Percentiles rank a stretch among this genome's conserved stretches.
Evolutionary conservation across 306 rosid species (phyloP).

Genomic region (Vigna nakashimae): DNA sequence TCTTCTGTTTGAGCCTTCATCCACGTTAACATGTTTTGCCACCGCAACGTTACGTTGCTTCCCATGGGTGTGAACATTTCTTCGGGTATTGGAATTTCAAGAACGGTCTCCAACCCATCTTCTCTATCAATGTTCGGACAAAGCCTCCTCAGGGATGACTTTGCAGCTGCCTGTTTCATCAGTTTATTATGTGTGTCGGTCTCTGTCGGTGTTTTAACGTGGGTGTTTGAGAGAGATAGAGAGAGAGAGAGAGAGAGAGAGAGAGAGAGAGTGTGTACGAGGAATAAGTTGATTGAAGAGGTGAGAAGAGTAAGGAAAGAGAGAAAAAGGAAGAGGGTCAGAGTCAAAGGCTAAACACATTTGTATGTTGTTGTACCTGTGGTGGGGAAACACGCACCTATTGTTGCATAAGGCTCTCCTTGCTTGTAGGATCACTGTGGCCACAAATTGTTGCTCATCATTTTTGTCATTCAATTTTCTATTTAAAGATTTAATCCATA

Average conservation of each 20-base stretch:
- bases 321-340: constrained; percentile 25
- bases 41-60: constrained; percentile 62
- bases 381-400: constrained; percentile 45
- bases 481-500: constrained; percentile 22
- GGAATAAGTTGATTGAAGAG: constrained; percentile 38
- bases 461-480: constrained; percentile 32
- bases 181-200: neutral
- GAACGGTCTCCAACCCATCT: constrained; percentile 91
- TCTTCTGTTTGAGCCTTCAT: constrained; percentile 88
- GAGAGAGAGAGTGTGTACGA: neutral
- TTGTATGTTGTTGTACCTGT: constrained; percentile 28
- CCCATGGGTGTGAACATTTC: constrained; percentile 94
- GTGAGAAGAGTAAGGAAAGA: constrained; percentile 24
- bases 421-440: constrained; percentile 61
- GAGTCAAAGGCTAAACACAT: constrained; percentile 41
- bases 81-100: constrained; percentile 92
- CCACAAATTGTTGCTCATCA: constrained; percentile 19
- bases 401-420: constrained; percentile 60
- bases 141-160: constrained; percentile 69
- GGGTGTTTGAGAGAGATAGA: neutral
- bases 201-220: neutral
- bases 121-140: constrained; percentile 86
- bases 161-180: constrained; percentile 52
- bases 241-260: too few relatives aligned
- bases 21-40: constrained; percentile 90